These are phyloP conservation scores for Nemania sp. DNA, from an alignment of 2,329 filamentous ascomycete species.

Conservation along the genomic window DNA sequence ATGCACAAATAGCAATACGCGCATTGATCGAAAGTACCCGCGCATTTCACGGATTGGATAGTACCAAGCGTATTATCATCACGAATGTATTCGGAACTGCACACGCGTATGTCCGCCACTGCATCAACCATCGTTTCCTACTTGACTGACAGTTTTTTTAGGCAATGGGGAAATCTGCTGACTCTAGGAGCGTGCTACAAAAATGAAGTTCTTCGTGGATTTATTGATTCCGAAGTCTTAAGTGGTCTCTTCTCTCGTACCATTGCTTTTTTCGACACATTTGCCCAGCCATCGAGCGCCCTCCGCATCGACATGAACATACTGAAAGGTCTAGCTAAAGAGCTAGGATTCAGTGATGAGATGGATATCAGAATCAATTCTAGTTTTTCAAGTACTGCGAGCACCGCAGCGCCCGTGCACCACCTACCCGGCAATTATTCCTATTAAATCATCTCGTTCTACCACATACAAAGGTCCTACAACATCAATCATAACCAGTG, in stretches of 20 bases:
- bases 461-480: too few species aligned
- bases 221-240: constrained; percentile 61
- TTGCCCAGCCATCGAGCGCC: constrained; percentile 73
- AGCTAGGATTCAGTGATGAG: constrained; percentile 49
- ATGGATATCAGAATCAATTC: constrained; percentile 39
- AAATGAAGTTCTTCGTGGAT: constrained; percentile 62
- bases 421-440: too few species aligned
- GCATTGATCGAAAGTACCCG: constrained; percentile 83
- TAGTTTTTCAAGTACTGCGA: constrained; percentile 50
- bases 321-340: constrained; percentile 55
- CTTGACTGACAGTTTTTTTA: constrained; percentile 42
- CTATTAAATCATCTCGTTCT: too few species aligned
- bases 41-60: constrained; percentile 70
- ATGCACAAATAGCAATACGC: constrained; percentile 66
- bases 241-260: constrained; percentile 69
- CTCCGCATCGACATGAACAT: constrained; percentile 76
- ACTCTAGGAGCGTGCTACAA: constrained; percentile 82
- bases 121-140: not conserved
- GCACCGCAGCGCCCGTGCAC: constrained; percentile 32
- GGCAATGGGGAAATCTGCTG: constrained; percentile 95
- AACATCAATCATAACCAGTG: too few species aligned
- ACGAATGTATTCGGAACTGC: constrained; percentile 97
- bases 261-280: constrained; percentile 72
- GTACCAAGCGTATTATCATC: constrained; percentile 71
- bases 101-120: constrained; percentile 76